A percentile compares a stretch with the other conserved stretches of the same genome.
Evolutionary conservation across 306 rosid species (phyloP).

Genomic region (Clitoria ternatea): DNA sequence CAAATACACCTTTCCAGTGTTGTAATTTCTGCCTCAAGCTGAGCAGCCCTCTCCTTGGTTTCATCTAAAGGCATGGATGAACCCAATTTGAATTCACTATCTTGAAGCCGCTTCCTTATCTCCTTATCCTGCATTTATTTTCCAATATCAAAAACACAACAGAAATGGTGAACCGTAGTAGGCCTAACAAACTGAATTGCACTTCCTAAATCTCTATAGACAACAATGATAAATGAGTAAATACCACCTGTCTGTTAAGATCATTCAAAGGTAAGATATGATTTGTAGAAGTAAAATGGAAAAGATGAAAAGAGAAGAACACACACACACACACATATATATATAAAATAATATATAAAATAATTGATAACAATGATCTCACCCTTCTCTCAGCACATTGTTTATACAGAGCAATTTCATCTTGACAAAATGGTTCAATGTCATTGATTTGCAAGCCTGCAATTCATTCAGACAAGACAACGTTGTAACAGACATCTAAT

Average conservation of each 20-base stretch:
- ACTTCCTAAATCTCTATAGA: not conserved
- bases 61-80: constrained; percentile 81
- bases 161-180: not conserved
- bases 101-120: constrained; percentile 71
- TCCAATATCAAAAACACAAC: not conserved
- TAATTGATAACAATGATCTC: constrained; percentile 25
- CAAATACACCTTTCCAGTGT: constrained; percentile 67
- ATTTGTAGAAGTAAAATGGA: constrained; percentile 5
- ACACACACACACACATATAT: too few species aligned
- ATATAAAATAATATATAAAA: not conserved
- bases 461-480: constrained; percentile 5
- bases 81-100: constrained; percentile 83
- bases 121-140: constrained; percentile 58
- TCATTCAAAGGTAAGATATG: not conserved
- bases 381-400: constrained; percentile 85
- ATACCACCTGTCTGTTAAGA: not conserved
- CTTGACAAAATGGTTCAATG: constrained; percentile 97
- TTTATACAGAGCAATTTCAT: constrained; percentile 73
- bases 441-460: constrained; percentile 92
- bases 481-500: not conserved
- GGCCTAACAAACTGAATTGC: not conserved
- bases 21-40: constrained; percentile 78
- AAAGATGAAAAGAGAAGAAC: not conserved
- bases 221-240: not conserved
- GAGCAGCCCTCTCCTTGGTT: constrained; percentile 77